Evolutionary conservation across 441 rosid genomes (phyloP).

Genomic region (Eruca vesicaria): DNA sequence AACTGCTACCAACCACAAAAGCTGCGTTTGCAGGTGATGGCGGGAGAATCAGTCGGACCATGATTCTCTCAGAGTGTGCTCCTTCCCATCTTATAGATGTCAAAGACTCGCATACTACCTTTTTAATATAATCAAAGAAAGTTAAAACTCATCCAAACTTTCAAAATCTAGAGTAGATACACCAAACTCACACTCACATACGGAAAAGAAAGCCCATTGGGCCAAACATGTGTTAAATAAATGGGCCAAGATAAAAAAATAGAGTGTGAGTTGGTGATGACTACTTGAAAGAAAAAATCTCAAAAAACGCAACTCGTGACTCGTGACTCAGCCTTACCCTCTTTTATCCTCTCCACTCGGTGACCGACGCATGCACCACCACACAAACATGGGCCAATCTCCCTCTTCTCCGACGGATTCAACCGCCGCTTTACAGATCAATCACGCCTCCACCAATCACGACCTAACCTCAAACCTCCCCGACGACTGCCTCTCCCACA

Average conservation of each 20-base stretch:
- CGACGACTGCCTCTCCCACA: conserved; percentile 64
- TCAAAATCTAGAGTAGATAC: too few species aligned
- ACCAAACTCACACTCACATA: too few species aligned
- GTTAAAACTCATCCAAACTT: too few species aligned
- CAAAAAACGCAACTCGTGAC: neutral
- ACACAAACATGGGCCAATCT: neutral
- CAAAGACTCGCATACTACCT: too few species aligned
- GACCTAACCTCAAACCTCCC: conserved; percentile 41
- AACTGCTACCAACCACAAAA: too few species aligned
- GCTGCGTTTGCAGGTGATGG: too few species aligned
- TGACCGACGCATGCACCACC: neutral
- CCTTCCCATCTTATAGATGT: too few species aligned
- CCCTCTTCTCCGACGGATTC: neutral
- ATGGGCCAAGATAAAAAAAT: neutral
- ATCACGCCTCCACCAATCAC: conserved; percentile 34
- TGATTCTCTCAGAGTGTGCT: too few species aligned
- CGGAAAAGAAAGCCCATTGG: neutral
- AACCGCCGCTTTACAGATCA: neutral
- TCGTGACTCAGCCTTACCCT: neutral
- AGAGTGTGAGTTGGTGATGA: neutral
- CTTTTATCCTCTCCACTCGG: neutral
- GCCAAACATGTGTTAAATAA: neutral
- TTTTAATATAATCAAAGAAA: too few species aligned
- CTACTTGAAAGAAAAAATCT: neutral
- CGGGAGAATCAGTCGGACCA: too few species aligned